Conservation (phyloP, 2,329 filamentous ascomycete species). For the Colletotrichum sp. region DNA sequence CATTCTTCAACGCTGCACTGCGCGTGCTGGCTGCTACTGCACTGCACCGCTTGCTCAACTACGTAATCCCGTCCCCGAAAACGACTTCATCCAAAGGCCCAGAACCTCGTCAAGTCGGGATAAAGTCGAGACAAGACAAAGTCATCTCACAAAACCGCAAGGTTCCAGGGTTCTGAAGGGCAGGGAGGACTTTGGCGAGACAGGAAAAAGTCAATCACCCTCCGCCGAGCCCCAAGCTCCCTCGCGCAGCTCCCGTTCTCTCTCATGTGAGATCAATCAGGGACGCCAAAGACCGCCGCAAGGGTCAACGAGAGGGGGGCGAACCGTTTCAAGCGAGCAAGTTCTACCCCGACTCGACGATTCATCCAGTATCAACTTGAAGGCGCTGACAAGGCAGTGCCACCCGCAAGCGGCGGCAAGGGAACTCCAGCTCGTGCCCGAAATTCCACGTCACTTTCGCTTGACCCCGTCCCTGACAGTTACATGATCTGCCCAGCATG, state of each 20-base stretch:
- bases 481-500: slow-evolving; percentile 20
- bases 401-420: background rate
- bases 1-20: slow-evolving; percentile 16
- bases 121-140: slow-evolving; percentile 3
- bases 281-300: slow-evolving; percentile 1
- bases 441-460: slow-evolving; percentile 15
- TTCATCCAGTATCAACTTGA: slow-evolving; percentile 4
- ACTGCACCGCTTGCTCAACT: background rate
- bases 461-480: slow-evolving; percentile 15
- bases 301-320: background rate
- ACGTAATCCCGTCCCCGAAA: background rate
- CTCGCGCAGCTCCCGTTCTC: background rate
- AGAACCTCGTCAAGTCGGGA: background rate
- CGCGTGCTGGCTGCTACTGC: background rate
- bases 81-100: background rate
- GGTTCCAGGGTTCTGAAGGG: background rate
- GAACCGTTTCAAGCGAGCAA: slow-evolving; percentile 12
- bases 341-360: background rate
- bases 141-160: background rate
- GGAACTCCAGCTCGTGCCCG: background rate
- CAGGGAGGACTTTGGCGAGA: background rate
- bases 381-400: background rate
- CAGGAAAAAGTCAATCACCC: slow-evolving; percentile 13
- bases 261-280: slow-evolving; percentile 13
- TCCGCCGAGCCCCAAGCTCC: slow-evolving; percentile 11